Evolutionary conservation across 805 yeast genomes (phyloP).

Genomic region (Nakazawaea molendinolei): DNA sequence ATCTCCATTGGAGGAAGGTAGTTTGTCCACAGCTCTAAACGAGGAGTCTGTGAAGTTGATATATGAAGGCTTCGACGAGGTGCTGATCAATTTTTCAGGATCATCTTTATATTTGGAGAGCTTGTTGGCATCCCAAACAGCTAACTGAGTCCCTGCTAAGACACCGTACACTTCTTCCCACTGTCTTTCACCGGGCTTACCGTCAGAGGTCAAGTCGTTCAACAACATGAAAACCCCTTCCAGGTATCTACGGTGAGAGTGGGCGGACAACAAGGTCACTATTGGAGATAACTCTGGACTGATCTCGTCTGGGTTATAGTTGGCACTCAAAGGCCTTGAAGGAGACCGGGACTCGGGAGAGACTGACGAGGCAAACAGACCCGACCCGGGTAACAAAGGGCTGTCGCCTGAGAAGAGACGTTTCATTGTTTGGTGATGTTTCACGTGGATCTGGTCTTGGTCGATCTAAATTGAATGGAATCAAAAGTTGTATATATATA

Average conservation of each 20-base stretch:
- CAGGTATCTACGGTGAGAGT: slow-evolving; percentile 64
- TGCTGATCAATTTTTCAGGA: slow-evolving; percentile 47
- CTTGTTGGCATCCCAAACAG: slow-evolving; percentile 82
- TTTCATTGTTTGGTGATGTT: no score
- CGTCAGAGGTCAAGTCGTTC: slow-evolving; percentile 75
- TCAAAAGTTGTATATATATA: no score
- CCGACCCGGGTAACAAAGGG: neutral
- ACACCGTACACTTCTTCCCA: slow-evolving; percentile 96
- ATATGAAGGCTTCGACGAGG: slow-evolving; percentile 75
- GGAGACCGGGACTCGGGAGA: neutral
- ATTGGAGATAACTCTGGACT: slow-evolving; percentile 56
- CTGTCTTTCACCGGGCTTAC: slow-evolving; percentile 72
- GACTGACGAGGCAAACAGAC: neutral
- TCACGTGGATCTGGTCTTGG: no score
- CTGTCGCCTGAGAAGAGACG: slow-evolving; percentile 1
- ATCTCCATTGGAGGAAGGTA: slow-evolving; percentile 61
- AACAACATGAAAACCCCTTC: slow-evolving; percentile 74
- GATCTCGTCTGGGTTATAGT: slow-evolving; percentile 1
- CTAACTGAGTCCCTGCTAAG: slow-evolving; percentile 82
- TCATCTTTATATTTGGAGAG: slow-evolving; percentile 41
- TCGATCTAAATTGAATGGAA: no score
- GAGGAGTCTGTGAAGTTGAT: slow-evolving; percentile 88
- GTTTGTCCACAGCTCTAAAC: slow-evolving; percentile 60
- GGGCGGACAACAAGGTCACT: slow-evolving; percentile 67
- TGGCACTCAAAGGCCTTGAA: no score